phyloP scores from a whole-genome alignment of 768 basidiomycete genomes.

The Exidia glandulosa region DNA sequence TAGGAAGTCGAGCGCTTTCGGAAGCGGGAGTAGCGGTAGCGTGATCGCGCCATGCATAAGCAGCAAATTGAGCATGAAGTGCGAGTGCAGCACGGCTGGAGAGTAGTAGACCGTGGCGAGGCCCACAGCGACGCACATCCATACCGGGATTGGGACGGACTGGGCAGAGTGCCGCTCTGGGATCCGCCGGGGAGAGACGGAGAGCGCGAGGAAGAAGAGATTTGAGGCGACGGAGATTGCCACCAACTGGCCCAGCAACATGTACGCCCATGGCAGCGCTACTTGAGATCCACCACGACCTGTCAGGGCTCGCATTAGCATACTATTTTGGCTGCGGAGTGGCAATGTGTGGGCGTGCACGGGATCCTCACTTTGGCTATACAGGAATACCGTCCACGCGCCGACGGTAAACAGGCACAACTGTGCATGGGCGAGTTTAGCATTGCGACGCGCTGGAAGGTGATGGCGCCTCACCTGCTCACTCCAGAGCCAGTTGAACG shows the following conservation, averaged over 20 bases:
- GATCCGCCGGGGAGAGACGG: constrained; percentile 21
- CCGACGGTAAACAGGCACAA: constrained; percentile 50
- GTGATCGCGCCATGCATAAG: constrained; percentile 48
- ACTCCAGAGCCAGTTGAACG: constrained; percentile 59
- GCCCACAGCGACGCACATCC: constrained; percentile 33
- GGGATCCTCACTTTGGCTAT: constrained; percentile 36
- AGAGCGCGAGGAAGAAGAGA: constrained; percentile 46
- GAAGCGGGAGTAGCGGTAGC: constrained; percentile 34
- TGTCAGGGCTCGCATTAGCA: too few species aligned
- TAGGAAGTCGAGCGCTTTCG: not conserved
- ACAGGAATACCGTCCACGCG: constrained; percentile 42
- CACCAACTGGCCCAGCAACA: constrained; percentile 63
- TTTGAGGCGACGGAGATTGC: constrained; percentile 57
- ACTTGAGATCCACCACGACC: constrained; percentile 25
- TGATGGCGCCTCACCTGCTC: too few species aligned
- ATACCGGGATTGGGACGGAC: constrained; percentile 21
- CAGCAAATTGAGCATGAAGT: constrained; percentile 50
- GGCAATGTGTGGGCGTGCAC: not conserved
- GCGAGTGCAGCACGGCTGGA: constrained; percentile 30
- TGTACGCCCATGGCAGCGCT: constrained; percentile 51
- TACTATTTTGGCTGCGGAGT: too few species aligned
- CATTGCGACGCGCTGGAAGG: too few species aligned
- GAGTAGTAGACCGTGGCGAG: constrained; percentile 32
- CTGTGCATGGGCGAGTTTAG: too few species aligned
- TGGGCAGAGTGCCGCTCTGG: constrained; percentile 1